Evolutionary conservation across 306 rosid genomes (phyloP), one percentile per base, ranked within the genome.

Genomic region (Prunus fruticosa): DNA sequence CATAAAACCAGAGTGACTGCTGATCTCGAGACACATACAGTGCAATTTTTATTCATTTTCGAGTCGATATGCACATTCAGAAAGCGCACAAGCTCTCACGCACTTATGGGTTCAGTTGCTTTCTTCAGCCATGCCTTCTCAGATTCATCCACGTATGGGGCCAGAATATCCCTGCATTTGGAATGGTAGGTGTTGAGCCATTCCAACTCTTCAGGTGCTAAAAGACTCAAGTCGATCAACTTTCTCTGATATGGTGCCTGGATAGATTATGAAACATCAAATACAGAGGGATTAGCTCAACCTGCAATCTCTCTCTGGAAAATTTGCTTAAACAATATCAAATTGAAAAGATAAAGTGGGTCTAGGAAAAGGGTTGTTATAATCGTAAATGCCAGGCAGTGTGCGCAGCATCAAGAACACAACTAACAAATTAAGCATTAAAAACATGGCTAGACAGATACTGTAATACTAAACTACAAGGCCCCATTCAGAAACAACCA

Each of bases 111-210:
- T 75, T 88, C 97, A 9, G 99, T 95, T 67, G 99, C 99, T 67
- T 88, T 88, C 82, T 82, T 79, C 78, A 95, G 91, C 99, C 99
- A 95, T 51, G 87, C 86, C 50, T 82, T 88, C 87, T 91, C 97
- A 53, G 90, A 86, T 83, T 83, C 93, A 62, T 82, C 86, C 84
- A 95, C 78, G n/a, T n/a, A n/a, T n/a, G n/a, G n/a, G n/a, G n/a
- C n/a, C n/a, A n/a, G n/a, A n/a, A n/a, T n/a, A n/a, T n/a, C n/a
- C n/a, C n/a, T n/a, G n/a, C n/a, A n/a, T n/a, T n/a, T n/a, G n/a
- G n/a, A n/a, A n/a, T n/a, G n/a, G n/a, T n/a, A n/a, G n/a, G n/a
- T n/a, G n/a, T n/a, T n/a, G n/a, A n/a, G n/a, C n/a, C n/a, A n/a
- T n/a, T n/a, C n/a, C n/a, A n/a, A n/a, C n/a, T n/a, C n/a, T n/a